Evolutionary conservation across 345 rosid species (phyloP).

Genomic region (Luvunga scandens): DNA sequence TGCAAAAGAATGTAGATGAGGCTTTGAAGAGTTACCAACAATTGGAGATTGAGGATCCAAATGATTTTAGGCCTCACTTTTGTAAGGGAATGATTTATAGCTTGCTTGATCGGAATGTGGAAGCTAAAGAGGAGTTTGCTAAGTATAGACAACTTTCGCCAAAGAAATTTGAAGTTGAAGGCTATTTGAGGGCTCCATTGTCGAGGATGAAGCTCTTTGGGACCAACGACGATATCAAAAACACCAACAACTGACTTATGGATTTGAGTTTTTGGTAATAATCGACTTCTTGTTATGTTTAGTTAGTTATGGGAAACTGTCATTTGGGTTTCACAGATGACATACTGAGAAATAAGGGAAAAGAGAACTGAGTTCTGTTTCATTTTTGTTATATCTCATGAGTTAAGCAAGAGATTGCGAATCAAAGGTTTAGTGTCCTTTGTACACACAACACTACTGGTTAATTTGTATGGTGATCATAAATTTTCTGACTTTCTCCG

Average conservation of each 20-base stretch:
- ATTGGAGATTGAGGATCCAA: constrained; percentile 66
- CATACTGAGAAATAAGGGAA: constrained; percentile 6
- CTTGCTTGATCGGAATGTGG: constrained; percentile 67
- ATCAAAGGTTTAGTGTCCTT: neutral
- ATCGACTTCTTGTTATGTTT: constrained; percentile 1
- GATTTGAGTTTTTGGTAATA: constrained; percentile 14
- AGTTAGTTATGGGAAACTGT: neutral
- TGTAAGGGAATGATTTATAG: constrained; percentile 83
- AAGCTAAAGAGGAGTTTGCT: constrained; percentile 75
- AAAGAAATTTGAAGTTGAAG: constrained; percentile 69
- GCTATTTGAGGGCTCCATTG: constrained; percentile 65
- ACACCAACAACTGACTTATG: constrained; percentile 35
- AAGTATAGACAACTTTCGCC: constrained; percentile 81
- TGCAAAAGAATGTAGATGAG: constrained; percentile 82
- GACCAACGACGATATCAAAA: constrained; percentile 35
- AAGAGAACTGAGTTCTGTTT: neutral
- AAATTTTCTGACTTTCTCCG: neutral
- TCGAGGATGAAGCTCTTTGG: constrained; percentile 77
- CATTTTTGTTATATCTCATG: neutral
- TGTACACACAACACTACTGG: no score
- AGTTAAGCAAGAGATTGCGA: neutral
- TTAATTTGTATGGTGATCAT: neutral
- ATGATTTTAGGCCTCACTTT: constrained; percentile 77
- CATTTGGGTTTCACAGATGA: neutral
- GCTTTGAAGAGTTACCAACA: constrained; percentile 72